phyloP scores from a whole-genome alignment of 1,284 basidiomycete genomes.

The Tylopilus sp. region DNA sequence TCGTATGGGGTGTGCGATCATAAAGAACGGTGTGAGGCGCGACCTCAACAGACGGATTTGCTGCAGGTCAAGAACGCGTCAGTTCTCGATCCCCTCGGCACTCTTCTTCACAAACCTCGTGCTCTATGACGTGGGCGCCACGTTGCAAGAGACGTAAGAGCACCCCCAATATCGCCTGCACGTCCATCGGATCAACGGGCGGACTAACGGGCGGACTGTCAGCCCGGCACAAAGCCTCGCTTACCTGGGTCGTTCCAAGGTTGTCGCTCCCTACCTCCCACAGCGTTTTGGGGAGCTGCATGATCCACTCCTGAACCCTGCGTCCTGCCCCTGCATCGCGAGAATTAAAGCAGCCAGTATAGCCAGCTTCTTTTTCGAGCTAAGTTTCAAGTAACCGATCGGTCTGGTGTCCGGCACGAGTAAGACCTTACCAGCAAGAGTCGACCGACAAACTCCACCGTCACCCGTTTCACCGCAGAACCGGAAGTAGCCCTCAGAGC shows the following conservation, averaged over 20 bases:
- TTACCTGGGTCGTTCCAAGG: slow-evolving; percentile 53
- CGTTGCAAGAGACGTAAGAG: slow-evolving; percentile 64
- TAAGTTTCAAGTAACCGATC: slow-evolving; percentile 28
- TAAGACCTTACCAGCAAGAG: slow-evolving; percentile 56
- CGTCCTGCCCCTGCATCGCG: slow-evolving; percentile 33
- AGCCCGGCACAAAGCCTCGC: slow-evolving; percentile 11
- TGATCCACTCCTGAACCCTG: slow-evolving; percentile 58
- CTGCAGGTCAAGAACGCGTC: slow-evolving; percentile 17
- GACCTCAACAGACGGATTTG: slow-evolving; percentile 41
- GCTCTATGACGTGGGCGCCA: slow-evolving; percentile 41
- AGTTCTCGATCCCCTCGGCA: slow-evolving; percentile 16
- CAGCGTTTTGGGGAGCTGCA: slow-evolving; percentile 68
- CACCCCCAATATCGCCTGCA: slow-evolving; percentile 56
- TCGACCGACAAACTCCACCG: slow-evolving; percentile 69
- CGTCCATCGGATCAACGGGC: slow-evolving; percentile 10
- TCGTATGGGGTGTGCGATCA: slow-evolving; percentile 62
- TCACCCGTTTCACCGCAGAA: slow-evolving; percentile 56
- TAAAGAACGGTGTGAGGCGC: slow-evolving; percentile 75
- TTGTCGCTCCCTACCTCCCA: slow-evolving; percentile 78
- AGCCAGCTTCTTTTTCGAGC: slow-evolving; percentile 61
- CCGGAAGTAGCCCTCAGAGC: slow-evolving; percentile 53
- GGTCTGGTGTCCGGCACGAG: not conserved
- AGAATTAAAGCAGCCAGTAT: slow-evolving; percentile 48
- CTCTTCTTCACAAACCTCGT: slow-evolving; percentile 30
- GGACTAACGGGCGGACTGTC: slow-evolving; percentile 2